A percentile compares a stretch with the other conserved stretches of the same genome.
phyloP scores from a whole-genome alignment of 1,139 yeast genomes.

The Hansenula sp. region DNA sequence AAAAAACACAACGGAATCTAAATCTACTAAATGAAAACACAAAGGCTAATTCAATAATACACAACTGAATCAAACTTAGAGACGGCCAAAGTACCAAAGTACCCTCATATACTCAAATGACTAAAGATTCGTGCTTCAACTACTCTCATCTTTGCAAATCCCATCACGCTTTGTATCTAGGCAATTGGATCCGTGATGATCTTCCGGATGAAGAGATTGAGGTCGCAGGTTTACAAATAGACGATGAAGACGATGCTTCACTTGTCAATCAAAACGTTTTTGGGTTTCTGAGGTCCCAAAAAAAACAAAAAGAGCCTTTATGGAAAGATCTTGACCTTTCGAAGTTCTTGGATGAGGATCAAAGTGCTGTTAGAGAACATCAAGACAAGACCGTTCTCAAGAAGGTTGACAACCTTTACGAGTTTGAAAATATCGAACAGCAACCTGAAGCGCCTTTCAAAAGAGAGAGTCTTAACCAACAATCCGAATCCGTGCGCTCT shows the following conservation, averaged over 20 bases:
- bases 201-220: constrained; percentile 36
- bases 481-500: neutral
- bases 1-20: too few species aligned
- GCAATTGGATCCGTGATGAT: constrained; percentile 33
- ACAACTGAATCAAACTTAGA: too few species aligned
- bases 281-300: constrained; percentile 24
- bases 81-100: neutral
- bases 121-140: constrained; percentile 26
- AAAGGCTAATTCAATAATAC: too few species aligned
- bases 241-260: constrained; percentile 19
- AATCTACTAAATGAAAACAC: too few species aligned
- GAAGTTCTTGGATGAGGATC: constrained; percentile 22
- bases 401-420: constrained; percentile 7
- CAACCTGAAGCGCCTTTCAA: constrained; percentile 6
- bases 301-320: constrained; percentile 21
- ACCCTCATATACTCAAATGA: too few species aligned
- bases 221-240: constrained; percentile 14
- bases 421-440: neutral
- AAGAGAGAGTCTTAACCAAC: constrained; percentile 12
- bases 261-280: constrained; percentile 15
- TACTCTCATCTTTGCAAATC: constrained; percentile 31
- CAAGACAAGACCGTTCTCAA: constrained; percentile 9
- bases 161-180: constrained; percentile 30
- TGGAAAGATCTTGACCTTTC: constrained; percentile 34
- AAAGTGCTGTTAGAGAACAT: neutral